These are phyloP conservation scores for Colletotrichum navitas DNA, from an alignment of 2,329 filamentous ascomycete species.

Conservation along the genomic window DNA sequence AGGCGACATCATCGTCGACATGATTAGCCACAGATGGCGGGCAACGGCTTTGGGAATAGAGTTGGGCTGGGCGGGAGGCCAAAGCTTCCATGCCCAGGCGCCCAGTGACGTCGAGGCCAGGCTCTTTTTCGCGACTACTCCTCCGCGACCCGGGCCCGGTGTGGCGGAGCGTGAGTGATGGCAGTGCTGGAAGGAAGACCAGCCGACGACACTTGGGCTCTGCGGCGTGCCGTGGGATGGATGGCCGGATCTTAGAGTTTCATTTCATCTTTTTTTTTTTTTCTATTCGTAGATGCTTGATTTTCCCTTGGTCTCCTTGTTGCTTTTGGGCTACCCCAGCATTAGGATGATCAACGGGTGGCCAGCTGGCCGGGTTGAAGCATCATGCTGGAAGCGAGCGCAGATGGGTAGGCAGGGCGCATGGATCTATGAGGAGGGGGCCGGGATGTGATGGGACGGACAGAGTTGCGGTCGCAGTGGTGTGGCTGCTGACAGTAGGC, in stretches of 20 bases:
- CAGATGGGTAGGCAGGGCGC: slow-evolving; percentile 16
- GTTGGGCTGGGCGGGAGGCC: slow-evolving; percentile 18
- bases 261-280: not conserved
- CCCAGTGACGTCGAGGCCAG: slow-evolving; percentile 20
- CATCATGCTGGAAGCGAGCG: not conserved
- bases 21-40: not conserved
- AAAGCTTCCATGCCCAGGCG: slow-evolving; percentile 11
- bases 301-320: not conserved
- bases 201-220: slow-evolving; percentile 28
- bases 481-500: slow-evolving; percentile 35
- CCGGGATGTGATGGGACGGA: slow-evolving; percentile 24
- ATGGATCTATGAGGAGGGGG: slow-evolving; percentile 15
- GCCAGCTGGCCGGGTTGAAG: slow-evolving; percentile 6
- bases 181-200: slow-evolving; percentile 39
- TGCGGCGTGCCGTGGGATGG: slow-evolving; percentile 2
- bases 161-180: slow-evolving; percentile 8
- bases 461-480: not conserved
- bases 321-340: not conserved
- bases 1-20: slow-evolving; percentile 8
- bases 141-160: not conserved
- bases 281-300: not conserved
- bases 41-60: slow-evolving; percentile 9
- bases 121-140: not conserved
- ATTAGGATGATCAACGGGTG: not conserved
- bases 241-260: not conserved